phyloP scores from a whole-genome alignment of 306 rosid genomes.

The Canavalia ensiformis region DNA sequence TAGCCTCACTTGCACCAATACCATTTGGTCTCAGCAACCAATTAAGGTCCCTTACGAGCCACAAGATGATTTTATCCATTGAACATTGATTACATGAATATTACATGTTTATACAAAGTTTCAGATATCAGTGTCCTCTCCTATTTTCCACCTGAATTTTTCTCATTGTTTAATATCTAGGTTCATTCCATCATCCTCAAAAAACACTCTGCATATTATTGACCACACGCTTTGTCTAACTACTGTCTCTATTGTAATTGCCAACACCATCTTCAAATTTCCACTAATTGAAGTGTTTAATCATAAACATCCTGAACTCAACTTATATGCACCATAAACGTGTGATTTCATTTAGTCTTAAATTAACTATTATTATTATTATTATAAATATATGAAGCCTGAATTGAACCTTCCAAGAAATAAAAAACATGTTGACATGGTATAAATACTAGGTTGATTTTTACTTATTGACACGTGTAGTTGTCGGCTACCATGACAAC shows the following conservation, averaged over 20 bases:
- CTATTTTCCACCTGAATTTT: slow-evolving; percentile 41
- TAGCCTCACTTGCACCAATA: slow-evolving; percentile 52
- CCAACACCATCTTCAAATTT: slow-evolving; percentile 27
- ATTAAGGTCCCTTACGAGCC: slow-evolving; percentile 54
- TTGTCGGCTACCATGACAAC: slow-evolving; percentile 67
- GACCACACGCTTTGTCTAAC: slow-evolving; percentile 48
- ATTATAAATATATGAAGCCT: background rate
- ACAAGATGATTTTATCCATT: slow-evolving; percentile 64
- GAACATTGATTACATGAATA: slow-evolving; percentile 54
- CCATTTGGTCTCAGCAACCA: slow-evolving; percentile 46
- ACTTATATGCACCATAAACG: background rate
- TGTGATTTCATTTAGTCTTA: background rate
- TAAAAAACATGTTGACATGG: slow-evolving; percentile 1
- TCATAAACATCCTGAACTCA: slow-evolving; percentile 17
- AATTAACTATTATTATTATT: background rate
- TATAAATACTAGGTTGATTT: slow-evolving; percentile 29
- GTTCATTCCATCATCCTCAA: slow-evolving; percentile 51
- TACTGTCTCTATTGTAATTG: slow-evolving; percentile 30
- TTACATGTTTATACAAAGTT: slow-evolving; percentile 38
- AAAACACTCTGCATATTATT: slow-evolving; percentile 18
- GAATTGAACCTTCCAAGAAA: slow-evolving; percentile 2
- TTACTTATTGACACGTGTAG: slow-evolving; percentile 56
- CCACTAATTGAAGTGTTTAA: slow-evolving; percentile 26
- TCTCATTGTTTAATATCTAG: slow-evolving; percentile 44
- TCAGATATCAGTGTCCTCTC: slow-evolving; percentile 50